phyloP scores from a whole-genome alignment of 202 grass and related monocot species.

The Panicum virgatum region DNA sequence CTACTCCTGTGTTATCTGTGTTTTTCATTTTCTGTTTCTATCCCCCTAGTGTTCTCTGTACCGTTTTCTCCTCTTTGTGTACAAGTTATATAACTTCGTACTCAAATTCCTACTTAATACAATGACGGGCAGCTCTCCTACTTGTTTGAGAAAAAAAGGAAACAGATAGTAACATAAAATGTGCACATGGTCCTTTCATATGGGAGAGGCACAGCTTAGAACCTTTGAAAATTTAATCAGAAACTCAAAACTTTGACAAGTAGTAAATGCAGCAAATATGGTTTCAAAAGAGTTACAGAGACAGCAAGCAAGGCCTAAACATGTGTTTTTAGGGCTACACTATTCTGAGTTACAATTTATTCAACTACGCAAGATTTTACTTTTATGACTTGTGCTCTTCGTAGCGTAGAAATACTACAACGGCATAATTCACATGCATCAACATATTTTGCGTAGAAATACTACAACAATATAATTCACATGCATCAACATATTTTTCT shows the following conservation, averaged over 20 bases:
- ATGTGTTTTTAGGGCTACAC: not conserved
- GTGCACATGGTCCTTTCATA: not conserved
- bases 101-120: not conserved
- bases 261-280: no score
- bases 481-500: slow-evolving; percentile 1
- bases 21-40: not conserved
- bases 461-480: no score
- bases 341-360: slow-evolving; percentile 6
- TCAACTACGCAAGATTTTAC: not conserved
- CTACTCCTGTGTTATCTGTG: no score
- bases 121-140: not conserved
- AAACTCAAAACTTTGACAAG: not conserved
- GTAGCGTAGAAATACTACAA: not conserved
- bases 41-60: not conserved
- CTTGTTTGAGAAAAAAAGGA: no score
- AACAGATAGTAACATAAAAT: not conserved
- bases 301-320: not conserved
- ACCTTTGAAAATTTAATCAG: not conserved
- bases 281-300: not conserved
- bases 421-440: not conserved
- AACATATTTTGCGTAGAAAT: no score
- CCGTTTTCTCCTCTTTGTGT: not conserved
- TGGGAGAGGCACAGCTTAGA: slow-evolving; percentile 16
- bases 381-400: not conserved
- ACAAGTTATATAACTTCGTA: not conserved